Base-by-base conservation (phyloP, 768 basidiomycete genomes). In the Phanerochaete carnosa region DNA sequence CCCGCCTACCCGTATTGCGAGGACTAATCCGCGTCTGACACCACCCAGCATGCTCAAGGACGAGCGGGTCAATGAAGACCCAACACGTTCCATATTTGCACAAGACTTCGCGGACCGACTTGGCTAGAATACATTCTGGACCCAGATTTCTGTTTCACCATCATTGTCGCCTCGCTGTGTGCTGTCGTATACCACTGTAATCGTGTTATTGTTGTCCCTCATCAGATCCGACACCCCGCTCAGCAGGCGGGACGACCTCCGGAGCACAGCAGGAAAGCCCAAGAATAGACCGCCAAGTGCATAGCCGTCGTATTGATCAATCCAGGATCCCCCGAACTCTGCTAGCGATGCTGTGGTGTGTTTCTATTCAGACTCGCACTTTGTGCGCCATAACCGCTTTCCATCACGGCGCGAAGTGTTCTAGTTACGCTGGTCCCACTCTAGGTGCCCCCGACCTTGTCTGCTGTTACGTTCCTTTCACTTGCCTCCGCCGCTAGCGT, bases 1-100 rank as follows among this genome's bases (percentile, higher is more conserved):
- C 61, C 56, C 26, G 30, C 56, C 37, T 49, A 29, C 51, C 53
- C 35, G 30, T 49, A 59, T 49, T 59, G 47, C 63, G 57, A 45
- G 11, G 57, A 45, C 35, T 29, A 49, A 13, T 46, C 29, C 37
- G 57, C 43, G 19, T 50, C 47, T 62, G 32, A 43, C 33, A 25
- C 32, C 19, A 49, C 43, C 47, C 66, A 95, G 94, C 50, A 90
- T 96, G 88, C 76, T 97, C 64, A 94, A 90, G 73, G 95, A 97
- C 72, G 92, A 94, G 26, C 87, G 95, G 3, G 73, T 84, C 35
- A 88, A 87, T 64, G 71, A 79, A 47, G 76, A 80, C 45, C 73
- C 80, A 23, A 73, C 74, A 9, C 77, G 79, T 22, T 83, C 86
- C 0, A 65, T 86, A 35, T 83, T 85, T 65, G 69, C 71, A 25